Evolutionary conservation across 495 filamentous ascomycete genomes (phyloP), one percentile per base, ranked within the genome.

Genomic region (Darksidea phi): DNA sequence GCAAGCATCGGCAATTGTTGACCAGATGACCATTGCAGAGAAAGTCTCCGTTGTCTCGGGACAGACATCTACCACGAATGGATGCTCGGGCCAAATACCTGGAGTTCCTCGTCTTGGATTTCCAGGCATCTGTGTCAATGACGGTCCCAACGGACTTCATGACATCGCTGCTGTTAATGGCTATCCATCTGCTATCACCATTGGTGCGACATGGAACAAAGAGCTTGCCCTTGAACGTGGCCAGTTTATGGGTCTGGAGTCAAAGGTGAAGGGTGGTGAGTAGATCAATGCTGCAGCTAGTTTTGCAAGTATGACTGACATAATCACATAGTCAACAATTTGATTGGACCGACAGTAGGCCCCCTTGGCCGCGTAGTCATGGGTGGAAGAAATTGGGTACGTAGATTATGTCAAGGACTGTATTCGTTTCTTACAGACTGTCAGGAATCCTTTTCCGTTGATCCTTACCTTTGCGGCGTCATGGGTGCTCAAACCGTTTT

Each of bases 1-100:
- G 12, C 82, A 81, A 63, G 85, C 83, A 5, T 74, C 61, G 25
- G 68, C 66, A 0, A 64, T 87, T 15, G 84, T 88, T 1, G 71
- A 72, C 0, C 73, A 82, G 54, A 75, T 87, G 73, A 84, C 82
- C 1, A 65, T 80, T 10, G 80, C 82, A 7, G 84, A 88, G 61
- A 87, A 86, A 70, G 75, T 78, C 46, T 79, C 74, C 49, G 70
- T 86, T 43, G 84, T 73, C 57, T 79, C 59, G 65, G 73, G 67
- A 48, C 43, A 1, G n/a, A 53, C 15, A 51, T 52, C 2, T 17
- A 66, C 47, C 70, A 36, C 21, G 50, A 48, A n/a, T 21, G 42
- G 36, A 20, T 86, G 84, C 59, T 74, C 75, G 26, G 83, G 84
- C 24, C 77, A 75, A 41, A 80, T 75, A 11, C 73, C 71, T 1